phyloP scores from a whole-genome alignment of 768 basidiomycete genomes.

The Tephrocybe sp. region DNA sequence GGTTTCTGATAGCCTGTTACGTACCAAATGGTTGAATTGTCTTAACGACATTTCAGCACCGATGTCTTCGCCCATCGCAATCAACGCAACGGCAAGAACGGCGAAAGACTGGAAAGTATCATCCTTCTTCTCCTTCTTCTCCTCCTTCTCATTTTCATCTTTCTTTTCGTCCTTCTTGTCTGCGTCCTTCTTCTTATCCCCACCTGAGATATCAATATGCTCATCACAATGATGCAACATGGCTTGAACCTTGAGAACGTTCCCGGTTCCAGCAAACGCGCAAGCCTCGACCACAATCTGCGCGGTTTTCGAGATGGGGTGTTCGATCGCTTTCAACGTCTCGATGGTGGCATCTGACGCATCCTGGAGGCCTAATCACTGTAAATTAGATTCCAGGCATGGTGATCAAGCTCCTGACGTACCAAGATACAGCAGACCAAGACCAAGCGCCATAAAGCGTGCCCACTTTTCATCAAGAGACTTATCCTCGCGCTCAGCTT shows the following conservation, averaged over 20 bases:
- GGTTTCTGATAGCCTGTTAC: constrained; percentile 23
- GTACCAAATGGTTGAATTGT: constrained; percentile 94
- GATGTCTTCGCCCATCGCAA: constrained; percentile 98
- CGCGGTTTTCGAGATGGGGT: constrained; percentile 87
- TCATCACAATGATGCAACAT: constrained; percentile 95
- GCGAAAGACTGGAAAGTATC: constrained; percentile 91
- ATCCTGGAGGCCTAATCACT: constrained; percentile 80
- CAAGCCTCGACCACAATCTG: constrained; percentile 92
- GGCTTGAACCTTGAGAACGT: constrained; percentile 88
- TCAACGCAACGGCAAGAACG: constrained; percentile 88
- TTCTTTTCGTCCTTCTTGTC: constrained; percentile 55
- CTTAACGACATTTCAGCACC: constrained; percentile 97
- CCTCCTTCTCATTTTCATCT: constrained; percentile 40
- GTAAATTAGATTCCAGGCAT: background rate
- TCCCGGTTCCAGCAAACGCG: constrained; percentile 92
- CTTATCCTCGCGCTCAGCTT: constrained; percentile 57
- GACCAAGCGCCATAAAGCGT: constrained; percentile 82
- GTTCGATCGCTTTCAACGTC: constrained; percentile 89
- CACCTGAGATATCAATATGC: constrained; percentile 58
- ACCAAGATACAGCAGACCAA: constrained; percentile 92
- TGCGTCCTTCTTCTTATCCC: constrained; percentile 35
- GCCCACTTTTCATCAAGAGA: constrained; percentile 92
- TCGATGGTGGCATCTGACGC: constrained; percentile 91
- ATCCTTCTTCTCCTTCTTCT: constrained; percentile 45
- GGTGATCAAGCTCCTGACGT: constrained; percentile 17